Base-by-base conservation (phyloP, 306 rosid genomes). In the Medicago ruthenica region DNA sequence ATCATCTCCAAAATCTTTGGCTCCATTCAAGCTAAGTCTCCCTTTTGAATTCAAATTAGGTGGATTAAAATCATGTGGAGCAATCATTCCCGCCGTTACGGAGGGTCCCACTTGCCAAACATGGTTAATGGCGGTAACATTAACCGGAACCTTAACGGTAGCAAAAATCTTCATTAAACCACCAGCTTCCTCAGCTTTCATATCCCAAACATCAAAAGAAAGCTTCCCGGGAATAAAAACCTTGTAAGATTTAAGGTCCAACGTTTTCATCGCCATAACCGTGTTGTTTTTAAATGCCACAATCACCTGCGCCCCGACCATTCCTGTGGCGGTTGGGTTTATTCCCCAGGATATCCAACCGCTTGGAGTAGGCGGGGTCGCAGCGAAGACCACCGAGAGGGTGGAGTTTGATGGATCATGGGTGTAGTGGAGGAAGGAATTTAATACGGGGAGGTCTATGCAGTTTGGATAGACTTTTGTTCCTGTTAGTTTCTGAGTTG, bases 261-360 rank as follows among this genome's bases (percentile, higher is more conserved):
- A 77, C 8, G 90, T 88, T 37, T 63, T 81, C 9, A 85, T 81
- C 0, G 71, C 41, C 8, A 84, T 74, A 0, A 75, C 78, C 3
- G 24, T 67, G 48, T 86, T 74, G 45, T 3, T 34, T 6, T 59
- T 63, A 50, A 55, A 86, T 11, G 95, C 93, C 1, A 78, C 63
- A 1, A 94, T 59, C 8, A 93, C 68, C 50, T 91, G 95, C 0
- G 96, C 70, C 0, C 97, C 96, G 9, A 0, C 15, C 98, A 90
- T 94, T 16, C 93, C 95, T 5, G 31, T 8, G 0, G 17, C 72
- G 0, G 76, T 83, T 0, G 91, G 97, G 61, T 94, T 94, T 7
- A 94, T 40, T 2, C 88, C 97, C 97, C 97, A 91, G 0, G 93
- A 70, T 14, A 89, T 27, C 93, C 95, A 94, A 0, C 96, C 97